Base-by-base conservation (phyloP, 169 alveolate species). In the Babesia sp. region DNA sequence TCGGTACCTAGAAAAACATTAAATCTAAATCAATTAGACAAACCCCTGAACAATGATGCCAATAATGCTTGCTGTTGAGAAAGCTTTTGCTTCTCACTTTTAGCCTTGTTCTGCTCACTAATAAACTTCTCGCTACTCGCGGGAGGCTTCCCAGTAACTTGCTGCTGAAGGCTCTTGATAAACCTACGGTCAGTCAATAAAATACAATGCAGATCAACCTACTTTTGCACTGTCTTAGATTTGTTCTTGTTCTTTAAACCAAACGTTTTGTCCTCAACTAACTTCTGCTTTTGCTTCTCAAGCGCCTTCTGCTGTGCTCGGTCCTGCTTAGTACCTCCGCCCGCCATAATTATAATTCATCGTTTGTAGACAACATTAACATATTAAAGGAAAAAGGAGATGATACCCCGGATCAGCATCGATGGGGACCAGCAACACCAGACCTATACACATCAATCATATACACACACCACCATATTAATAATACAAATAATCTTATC, bases 181-280 rank as follows among this genome's bases (percentile, higher is more conserved):
- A 80, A 84, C 69, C 93, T 89, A 51, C 7, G 51, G 0, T 0
- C 22, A 5, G n/a, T 34, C 9, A 34, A 8, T 16, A 7, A 3
- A 3, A 7, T 42, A 29, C 20, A 16, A 20, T n/a, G 24, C 8
- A 45, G n/a, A 1, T 11, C 29, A 51, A 46, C 67, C 7, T 29
- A 97, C 96, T 96, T 96, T 87, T 98, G 98, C 6, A 97, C 99
- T 39, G 96, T 86, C 61, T 94, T 95, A 42, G 97, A 90, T 84
- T 98, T 98, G 51, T 57, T 57, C 86, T 98, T 98, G 90, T 98
- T 98, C 85, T 98, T 98, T 31, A 97, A 85, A 45, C 99, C 99
- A 87, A 98, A 98, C 3, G 99, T 98, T 84, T 96, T 97, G 87
- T 98, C 99, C 83, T 98, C 99, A 42, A 96, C 95, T 84, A 98